Evolutionary conservation across 2,329 filamentous ascomycete genomes (phyloP).

Genomic region (Talaromyces sp.): DNA sequence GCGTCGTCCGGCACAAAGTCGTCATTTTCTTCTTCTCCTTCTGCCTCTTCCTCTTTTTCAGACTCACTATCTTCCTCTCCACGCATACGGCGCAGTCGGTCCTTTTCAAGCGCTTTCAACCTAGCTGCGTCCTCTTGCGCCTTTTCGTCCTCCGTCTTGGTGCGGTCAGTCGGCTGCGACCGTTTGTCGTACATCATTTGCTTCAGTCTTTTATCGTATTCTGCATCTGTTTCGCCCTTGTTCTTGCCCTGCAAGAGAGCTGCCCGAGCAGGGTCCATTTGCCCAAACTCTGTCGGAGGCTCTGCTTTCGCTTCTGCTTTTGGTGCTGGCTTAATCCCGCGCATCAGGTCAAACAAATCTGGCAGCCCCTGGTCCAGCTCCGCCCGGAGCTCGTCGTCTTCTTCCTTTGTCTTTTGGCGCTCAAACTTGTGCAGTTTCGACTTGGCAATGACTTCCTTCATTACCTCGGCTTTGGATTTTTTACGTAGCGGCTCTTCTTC

Average conservation of each 20-base stretch:
- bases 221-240: conserved; percentile 67
- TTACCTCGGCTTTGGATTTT: conserved; percentile 93
- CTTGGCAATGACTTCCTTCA: conserved; percentile 96
- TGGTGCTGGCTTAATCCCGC: conserved; percentile 51
- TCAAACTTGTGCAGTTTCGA: conserved; percentile 95
- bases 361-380: conserved; percentile 79
- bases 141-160: conserved; percentile 86
- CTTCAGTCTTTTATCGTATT: conserved; percentile 80
- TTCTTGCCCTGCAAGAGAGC: conserved; percentile 57
- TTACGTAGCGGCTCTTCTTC: conserved; percentile 70
- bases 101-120: conserved; percentile 75
- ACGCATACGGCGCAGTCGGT: conserved; percentile 78
- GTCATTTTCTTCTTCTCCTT: conserved; percentile 39
- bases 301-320: conserved; percentile 27
- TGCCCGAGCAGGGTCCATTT: conserved; percentile 60
- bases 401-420: conserved; percentile 84
- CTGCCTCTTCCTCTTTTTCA: conserved; percentile 31
- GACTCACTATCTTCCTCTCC: conserved; percentile 62
- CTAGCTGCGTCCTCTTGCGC: conserved; percentile 70
- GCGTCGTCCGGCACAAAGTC: conserved; percentile 53
- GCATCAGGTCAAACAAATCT: conserved; percentile 68
- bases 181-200: conserved; percentile 79
- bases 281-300: conserved; percentile 35
- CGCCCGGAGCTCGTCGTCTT: conserved; percentile 80
- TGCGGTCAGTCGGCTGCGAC: conserved; percentile 78